These are phyloP conservation scores for Pelargonium citronellum DNA, from an alignment of 441 rosid species.

Conservation along the genomic window DNA sequence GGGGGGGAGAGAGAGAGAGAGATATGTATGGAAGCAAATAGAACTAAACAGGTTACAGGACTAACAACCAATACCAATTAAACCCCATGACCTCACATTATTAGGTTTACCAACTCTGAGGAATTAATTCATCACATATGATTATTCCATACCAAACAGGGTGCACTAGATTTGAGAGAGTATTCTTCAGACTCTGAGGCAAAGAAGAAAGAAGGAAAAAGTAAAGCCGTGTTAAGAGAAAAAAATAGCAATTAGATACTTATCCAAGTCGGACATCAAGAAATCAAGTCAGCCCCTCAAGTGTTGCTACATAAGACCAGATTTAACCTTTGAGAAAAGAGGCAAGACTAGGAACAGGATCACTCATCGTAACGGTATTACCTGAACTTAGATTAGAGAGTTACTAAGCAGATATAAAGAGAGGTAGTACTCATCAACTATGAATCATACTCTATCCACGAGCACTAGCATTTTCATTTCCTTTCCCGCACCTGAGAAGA, in stretches of 20 bases:
- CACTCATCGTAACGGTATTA: slow-evolving; percentile 8
- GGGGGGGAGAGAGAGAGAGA: too few species aligned
- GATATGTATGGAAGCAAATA: too few species aligned
- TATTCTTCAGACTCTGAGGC: slow-evolving; percentile 18
- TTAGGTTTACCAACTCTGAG: background rate
- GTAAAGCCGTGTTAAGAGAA: slow-evolving; percentile 16
- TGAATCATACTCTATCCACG: background rate
- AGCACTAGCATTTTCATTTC: background rate
- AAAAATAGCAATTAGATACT: slow-evolving; percentile 8
- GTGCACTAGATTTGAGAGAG: background rate
- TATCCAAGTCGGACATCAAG: background rate
- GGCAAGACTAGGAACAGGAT: too few species aligned
- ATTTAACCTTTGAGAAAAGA: too few species aligned
- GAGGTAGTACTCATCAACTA: background rate
- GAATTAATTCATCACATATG: background rate
- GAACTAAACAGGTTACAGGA: too few species aligned
- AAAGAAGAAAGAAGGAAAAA: slow-evolving; percentile 13
- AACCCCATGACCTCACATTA: background rate
- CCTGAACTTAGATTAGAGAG: slow-evolving; percentile 19
- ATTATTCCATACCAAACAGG: background rate
- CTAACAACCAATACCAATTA: background rate
- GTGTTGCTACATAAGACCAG: too few species aligned
- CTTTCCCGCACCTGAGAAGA: slow-evolving; percentile 14
- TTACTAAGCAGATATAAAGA: background rate
- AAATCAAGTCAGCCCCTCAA: too few species aligned